phyloP scores from a whole-genome alignment of 805 yeast species.

The Metschnikowia borealis region DNA sequence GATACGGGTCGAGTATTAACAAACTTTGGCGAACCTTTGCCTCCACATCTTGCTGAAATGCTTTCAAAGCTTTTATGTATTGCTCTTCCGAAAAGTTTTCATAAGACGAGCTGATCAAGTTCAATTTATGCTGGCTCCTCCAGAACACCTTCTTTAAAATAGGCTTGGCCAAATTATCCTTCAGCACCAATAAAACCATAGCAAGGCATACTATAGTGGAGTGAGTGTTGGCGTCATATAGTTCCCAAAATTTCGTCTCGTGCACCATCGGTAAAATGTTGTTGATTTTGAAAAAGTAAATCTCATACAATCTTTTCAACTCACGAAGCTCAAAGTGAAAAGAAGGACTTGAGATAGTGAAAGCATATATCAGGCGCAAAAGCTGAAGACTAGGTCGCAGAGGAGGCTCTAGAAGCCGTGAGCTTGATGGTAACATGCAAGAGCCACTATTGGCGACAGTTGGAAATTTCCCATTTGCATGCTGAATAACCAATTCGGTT shows the following conservation, averaged over 20 bases:
- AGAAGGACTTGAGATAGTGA: conserved; percentile 29
- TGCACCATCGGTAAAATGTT: conserved; percentile 31
- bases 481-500: background rate
- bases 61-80: conserved; percentile 11
- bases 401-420: background rate
- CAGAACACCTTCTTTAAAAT: conserved; percentile 21
- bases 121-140: conserved; percentile 7
- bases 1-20: conserved; percentile 26
- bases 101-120: background rate
- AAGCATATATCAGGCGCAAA: conserved; percentile 34
- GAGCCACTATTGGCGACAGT: background rate
- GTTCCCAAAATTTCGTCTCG: conserved; percentile 27
- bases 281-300: conserved; percentile 32
- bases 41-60: conserved; percentile 25
- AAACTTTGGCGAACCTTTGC: conserved; percentile 31
- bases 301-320: conserved; percentile 19
- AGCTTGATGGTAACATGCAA: background rate
- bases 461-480: background rate
- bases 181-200: conserved; percentile 25
- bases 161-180: conserved; percentile 27
- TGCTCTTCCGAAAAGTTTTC: conserved; percentile 2
- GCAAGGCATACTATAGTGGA: conserved; percentile 24
- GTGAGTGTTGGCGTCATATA: conserved; percentile 18
- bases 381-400: conserved; percentile 18
- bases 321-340: conserved; percentile 21